Evolutionary conservation across 164 flowering plant species (phyloP).

Genomic region (Macadamia tetraphylla): DNA sequence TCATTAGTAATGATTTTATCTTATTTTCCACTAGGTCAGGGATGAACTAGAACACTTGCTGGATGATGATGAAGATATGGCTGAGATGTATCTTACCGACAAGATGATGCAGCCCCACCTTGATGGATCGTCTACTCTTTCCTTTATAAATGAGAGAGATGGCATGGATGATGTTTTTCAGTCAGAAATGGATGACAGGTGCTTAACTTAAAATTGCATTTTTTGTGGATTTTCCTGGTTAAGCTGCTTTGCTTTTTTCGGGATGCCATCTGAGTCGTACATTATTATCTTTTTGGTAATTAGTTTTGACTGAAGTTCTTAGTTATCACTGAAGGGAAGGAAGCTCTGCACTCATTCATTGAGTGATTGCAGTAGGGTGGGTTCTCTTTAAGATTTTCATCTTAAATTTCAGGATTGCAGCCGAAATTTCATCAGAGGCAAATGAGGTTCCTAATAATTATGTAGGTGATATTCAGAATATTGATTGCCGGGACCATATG

Average conservation of each 20-base stretch:
- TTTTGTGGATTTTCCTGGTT: background rate
- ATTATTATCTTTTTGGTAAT: background rate
- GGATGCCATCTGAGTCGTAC: background rate
- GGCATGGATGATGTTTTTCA: constrained; percentile 36
- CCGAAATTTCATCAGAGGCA: constrained; percentile 46
- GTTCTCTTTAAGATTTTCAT: no score
- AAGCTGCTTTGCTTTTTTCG: background rate
- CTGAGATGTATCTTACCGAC: constrained; percentile 87
- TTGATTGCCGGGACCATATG: constrained; percentile 34
- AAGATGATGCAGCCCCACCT: constrained; percentile 52
- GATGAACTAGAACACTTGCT: constrained; percentile 69
- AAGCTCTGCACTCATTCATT: no score
- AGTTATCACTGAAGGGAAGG: no score
- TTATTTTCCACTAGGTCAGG: constrained; percentile 38
- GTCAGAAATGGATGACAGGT: constrained; percentile 54
- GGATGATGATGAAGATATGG: constrained; percentile 75
- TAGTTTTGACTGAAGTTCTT: no score
- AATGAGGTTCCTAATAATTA: constrained; percentile 28
- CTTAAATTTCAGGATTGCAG: constrained; percentile 28
- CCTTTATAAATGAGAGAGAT: constrained; percentile 50
- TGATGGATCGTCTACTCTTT: constrained; percentile 46
- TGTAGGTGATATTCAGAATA: constrained; percentile 35
- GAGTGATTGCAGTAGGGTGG: no score
- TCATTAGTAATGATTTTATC: background rate
- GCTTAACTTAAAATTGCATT: background rate